These are phyloP conservation scores for Trichophyton rubrum DNA, from an alignment of 2,329 filamentous ascomycete species.

Conservation along the genomic window DNA sequence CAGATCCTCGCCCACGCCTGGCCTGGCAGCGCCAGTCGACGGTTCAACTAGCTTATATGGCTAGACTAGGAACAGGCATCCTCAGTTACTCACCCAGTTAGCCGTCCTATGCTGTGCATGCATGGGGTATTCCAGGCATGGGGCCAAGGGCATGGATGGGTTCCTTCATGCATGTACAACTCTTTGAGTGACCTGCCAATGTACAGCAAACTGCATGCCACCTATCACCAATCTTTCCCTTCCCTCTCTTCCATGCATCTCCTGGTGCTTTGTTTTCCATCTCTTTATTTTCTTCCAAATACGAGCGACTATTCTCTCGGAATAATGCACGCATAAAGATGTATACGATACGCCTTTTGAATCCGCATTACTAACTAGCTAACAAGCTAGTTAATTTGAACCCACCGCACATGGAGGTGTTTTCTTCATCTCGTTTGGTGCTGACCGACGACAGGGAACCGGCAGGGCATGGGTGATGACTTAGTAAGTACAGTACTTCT, in stretches of 20 bases:
- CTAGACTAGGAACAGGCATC: background rate
- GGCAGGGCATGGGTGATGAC: background rate
- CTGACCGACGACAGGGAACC: background rate
- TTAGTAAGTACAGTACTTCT: too few relatives aligned
- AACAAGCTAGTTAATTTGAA: background rate
- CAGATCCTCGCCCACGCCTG: background rate
- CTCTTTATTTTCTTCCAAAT: background rate
- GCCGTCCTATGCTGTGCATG: background rate
- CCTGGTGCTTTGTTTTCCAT: background rate
- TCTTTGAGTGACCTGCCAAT: background rate
- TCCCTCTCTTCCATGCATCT: background rate
- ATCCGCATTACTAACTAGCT: background rate
- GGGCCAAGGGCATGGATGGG: background rate
- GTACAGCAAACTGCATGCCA: background rate
- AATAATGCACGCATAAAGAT: background rate
- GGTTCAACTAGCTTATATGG: background rate
- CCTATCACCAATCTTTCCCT: too few relatives aligned
- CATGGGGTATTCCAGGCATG: background rate
- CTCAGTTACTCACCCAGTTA: background rate
- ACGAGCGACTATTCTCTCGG: background rate
- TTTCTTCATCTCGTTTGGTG: background rate
- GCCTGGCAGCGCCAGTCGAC: too few relatives aligned
- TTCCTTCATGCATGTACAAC: too few relatives aligned
- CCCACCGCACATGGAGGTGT: too few relatives aligned
- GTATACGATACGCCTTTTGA: too few relatives aligned